Conservation (phyloP, 2,329 filamentous ascomycete genomes). For the Phaeosphaeriaceae sp. region DNA sequence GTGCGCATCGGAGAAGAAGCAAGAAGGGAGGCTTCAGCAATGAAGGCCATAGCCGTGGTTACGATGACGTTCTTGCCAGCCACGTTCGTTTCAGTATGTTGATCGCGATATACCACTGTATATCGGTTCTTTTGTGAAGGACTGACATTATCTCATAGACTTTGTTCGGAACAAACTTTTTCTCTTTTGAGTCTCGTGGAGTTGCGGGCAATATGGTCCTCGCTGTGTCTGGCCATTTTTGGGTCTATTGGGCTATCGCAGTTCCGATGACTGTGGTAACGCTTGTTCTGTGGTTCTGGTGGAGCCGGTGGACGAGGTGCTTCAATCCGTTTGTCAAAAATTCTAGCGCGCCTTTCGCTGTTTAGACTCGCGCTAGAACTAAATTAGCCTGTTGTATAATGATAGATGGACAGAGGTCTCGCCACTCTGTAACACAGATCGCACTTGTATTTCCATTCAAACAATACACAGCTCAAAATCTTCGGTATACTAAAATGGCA, state of each 20-base stretch:
- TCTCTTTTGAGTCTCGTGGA: conserved; percentile 13
- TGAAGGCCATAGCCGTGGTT: conserved; percentile 30
- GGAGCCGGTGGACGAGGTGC: conserved; percentile 11
- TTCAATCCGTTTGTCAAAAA: too few relatives aligned
- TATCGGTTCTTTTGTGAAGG: neutral
- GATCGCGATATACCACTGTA: neutral
- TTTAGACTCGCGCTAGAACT: too few relatives aligned
- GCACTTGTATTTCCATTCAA: too few relatives aligned
- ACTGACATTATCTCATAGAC: conserved; percentile 8
- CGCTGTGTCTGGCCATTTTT: conserved; percentile 19
- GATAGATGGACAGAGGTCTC: too few relatives aligned
- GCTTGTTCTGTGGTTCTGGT: conserved; percentile 22
- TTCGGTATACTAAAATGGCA: too few relatives aligned
- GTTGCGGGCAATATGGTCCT: neutral
- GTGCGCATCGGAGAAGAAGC: conserved; percentile 25
- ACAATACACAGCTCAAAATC: neutral
- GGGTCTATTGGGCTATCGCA: conserved; percentile 24
- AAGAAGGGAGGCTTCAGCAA: conserved; percentile 23
- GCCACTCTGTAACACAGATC: too few relatives aligned
- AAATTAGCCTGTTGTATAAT: too few relatives aligned
- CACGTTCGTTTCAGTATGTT: conserved; percentile 27
- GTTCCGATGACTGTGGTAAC: conserved; percentile 18
- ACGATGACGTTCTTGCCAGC: conserved; percentile 32
- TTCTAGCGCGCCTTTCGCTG: too few relatives aligned
- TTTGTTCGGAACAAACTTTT: conserved; percentile 19